phyloP scores from a whole-genome alignment of 805 yeast genomes.

The Metschnikowia kunwiensis region DNA sequence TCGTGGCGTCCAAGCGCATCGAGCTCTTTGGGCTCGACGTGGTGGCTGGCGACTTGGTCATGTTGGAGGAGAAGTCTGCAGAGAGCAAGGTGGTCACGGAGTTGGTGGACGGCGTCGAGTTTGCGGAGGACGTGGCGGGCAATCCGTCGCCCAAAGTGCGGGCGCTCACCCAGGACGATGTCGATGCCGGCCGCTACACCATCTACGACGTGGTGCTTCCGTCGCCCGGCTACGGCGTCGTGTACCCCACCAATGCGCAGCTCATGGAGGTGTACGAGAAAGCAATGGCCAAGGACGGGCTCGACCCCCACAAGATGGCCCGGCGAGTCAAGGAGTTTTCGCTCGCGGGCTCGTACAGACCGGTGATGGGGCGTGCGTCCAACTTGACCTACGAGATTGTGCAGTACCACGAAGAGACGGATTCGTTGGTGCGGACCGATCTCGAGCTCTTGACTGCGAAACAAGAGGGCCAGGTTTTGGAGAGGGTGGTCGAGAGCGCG shows the following conservation, averaged over 20 bases:
- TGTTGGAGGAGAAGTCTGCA: slow-evolving; percentile 27
- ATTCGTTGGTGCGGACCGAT: slow-evolving; percentile 79
- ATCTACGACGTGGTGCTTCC: slow-evolving; percentile 89
- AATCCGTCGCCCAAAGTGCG: slow-evolving; percentile 63
- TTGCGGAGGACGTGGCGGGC: slow-evolving; percentile 68
- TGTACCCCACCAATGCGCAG: slow-evolving; percentile 69
- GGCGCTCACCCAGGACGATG: slow-evolving; percentile 71
- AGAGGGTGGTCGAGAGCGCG: slow-evolving; percentile 18
- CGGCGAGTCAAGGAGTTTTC: slow-evolving; percentile 87
- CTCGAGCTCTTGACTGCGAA: slow-evolving; percentile 41
- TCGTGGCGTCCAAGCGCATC: slow-evolving; percentile 74
- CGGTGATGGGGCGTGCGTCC: slow-evolving; percentile 62
- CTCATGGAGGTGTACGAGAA: slow-evolving; percentile 61
- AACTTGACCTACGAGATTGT: slow-evolving; percentile 60
- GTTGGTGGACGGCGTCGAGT: slow-evolving; percentile 44
- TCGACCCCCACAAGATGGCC: slow-evolving; percentile 83
- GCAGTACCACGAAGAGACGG: slow-evolving; percentile 59
- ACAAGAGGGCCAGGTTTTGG: slow-evolving; percentile 26
- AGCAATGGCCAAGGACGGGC: slow-evolving; percentile 73
- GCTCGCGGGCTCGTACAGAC: slow-evolving; percentile 85
- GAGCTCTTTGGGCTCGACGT: slow-evolving; percentile 64
- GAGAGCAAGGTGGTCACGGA: slow-evolving; percentile 19
- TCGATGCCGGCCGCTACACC: slow-evolving; percentile 52
- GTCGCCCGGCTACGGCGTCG: slow-evolving; percentile 93
- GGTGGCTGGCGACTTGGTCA: slow-evolving; percentile 79